Evolutionary conservation across 192 early-diverging fungal genomes (phyloP).

Genomic region (Umbelopsis sp.): DNA sequence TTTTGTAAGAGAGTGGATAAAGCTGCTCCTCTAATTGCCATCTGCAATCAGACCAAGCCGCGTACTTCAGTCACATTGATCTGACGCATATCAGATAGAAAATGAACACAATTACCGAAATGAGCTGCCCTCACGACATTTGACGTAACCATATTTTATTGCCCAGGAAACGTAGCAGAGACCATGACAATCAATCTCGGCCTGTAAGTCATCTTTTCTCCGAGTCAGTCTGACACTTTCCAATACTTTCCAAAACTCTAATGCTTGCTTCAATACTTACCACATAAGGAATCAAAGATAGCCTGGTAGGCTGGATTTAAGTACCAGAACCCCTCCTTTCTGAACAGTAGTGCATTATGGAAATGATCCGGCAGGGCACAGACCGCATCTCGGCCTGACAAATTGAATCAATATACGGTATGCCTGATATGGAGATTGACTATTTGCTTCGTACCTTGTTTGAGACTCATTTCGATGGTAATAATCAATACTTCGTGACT

Average conservation of each 20-base stretch:
- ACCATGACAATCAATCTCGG: slow-evolving; percentile 10
- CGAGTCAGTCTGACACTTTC: neutral
- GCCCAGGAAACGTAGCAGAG: slow-evolving; percentile 21
- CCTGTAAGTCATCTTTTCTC: neutral
- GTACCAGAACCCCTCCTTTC: slow-evolving; percentile 10
- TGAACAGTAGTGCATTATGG: slow-evolving; percentile 24
- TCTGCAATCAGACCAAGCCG: neutral
- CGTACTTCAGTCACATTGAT: no score
- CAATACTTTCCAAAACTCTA: neutral
- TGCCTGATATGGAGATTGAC: neutral
- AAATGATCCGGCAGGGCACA: slow-evolving; percentile 21
- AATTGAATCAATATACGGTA: neutral
- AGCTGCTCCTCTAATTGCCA: slow-evolving; percentile 26
- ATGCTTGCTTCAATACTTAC: neutral
- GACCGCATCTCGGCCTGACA: slow-evolving; percentile 20
- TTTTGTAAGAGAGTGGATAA: neutral
- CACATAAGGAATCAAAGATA: slow-evolving; percentile 21
- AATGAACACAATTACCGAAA: neutral
- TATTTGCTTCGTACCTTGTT: neutral
- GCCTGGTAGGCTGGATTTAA: slow-evolving; percentile 27
- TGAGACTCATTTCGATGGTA: neutral
- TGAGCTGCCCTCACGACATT: neutral
- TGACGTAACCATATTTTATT: slow-evolving; percentile 20
- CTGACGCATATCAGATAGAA: no score
- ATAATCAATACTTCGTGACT: neutral